phyloP scores from a whole-genome alignment of 2,329 filamentous ascomycete genomes.

The Beauveria rudraprayagi region DNA sequence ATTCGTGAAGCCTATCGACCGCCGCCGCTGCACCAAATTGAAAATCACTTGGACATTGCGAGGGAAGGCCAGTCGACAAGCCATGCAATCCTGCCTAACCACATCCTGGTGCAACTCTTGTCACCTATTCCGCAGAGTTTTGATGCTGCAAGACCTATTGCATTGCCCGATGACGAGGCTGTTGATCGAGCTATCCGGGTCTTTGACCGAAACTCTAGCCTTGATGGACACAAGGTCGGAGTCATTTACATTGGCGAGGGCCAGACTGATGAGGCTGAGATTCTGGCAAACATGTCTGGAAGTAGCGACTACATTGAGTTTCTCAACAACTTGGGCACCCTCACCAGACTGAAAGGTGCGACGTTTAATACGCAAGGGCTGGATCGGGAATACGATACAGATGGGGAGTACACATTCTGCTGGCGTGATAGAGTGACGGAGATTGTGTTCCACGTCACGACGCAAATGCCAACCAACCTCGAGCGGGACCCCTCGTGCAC shows the following conservation, averaged over 20 bases:
- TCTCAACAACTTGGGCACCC: conserved; percentile 69
- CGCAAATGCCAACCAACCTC: conserved; percentile 89
- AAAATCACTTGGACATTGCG: conserved; percentile 38
- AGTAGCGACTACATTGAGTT: conserved; percentile 85
- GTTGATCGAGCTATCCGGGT: conserved; percentile 65
- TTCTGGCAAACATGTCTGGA: conserved; percentile 78
- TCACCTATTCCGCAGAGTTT: conserved; percentile 52
- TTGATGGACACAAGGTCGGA: conserved; percentile 93
- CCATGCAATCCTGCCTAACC: conserved; percentile 61
- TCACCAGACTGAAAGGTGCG: conserved; percentile 72
- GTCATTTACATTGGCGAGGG: conserved; percentile 88
- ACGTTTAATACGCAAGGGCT: conserved; percentile 91
- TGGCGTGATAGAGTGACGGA: conserved; percentile 95
- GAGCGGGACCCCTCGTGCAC: conserved; percentile 68
- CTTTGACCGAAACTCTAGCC: conserved; percentile 81
- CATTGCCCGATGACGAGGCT: conserved; percentile 62
- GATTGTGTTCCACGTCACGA: conserved; percentile 91
- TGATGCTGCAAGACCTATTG: conserved; percentile 61
- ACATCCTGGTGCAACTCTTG: conserved; percentile 62
- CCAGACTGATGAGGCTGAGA: conserved; percentile 74
- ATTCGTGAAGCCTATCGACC: conserved; percentile 53
- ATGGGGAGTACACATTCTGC: conserved; percentile 83
- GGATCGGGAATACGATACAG: conserved; percentile 66
- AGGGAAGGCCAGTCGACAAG: conserved; percentile 45
- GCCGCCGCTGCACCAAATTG: conserved; percentile 48